Conservation (phyloP, 345 rosid species). For the Litchi chinensis region DNA sequence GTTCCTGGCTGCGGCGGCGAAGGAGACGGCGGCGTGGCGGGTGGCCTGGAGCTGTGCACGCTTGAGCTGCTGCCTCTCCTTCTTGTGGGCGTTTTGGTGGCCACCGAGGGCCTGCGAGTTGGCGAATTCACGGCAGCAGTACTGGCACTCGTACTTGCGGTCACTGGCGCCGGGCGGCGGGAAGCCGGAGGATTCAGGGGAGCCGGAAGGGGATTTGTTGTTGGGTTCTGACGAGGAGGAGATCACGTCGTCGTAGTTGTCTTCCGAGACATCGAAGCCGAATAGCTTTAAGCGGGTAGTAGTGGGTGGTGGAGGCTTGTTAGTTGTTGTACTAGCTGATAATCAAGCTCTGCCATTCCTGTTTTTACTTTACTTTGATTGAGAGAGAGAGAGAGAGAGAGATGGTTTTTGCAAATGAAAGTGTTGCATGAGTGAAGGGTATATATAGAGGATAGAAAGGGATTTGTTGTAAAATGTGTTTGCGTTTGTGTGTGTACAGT, state of each 20-base stretch:
- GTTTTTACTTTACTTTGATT: background rate
- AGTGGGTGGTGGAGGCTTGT: constrained; percentile 21
- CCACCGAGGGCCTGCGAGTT: constrained; percentile 85
- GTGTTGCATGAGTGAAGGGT: constrained; percentile 46
- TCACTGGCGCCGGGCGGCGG: constrained; percentile 35
- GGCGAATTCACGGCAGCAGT: constrained; percentile 75
- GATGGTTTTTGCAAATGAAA: constrained; percentile 19
- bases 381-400: constrained; percentile 18
- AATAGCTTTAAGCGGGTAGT: constrained; percentile 75
- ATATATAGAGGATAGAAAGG: constrained; percentile 36
- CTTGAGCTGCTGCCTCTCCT: constrained; percentile 78
- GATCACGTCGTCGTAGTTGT: constrained; percentile 60
- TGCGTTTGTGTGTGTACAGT: constrained; percentile 18
- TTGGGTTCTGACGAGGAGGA: constrained; percentile 22
- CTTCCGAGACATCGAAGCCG: constrained; percentile 78
- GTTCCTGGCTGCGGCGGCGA: constrained; percentile 57
- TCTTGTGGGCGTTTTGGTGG: constrained; percentile 88
- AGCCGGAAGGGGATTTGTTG: constrained; percentile 29
- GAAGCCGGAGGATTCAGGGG: constrained; percentile 35
- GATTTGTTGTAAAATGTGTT: constrained; percentile 9
- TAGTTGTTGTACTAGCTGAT: constrained; percentile 35
- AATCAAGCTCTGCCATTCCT: constrained; percentile 58
- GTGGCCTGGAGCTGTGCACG: constrained; percentile 74
- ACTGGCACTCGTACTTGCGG: constrained; percentile 83
- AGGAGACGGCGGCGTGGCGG: constrained; percentile 64